Evolutionary conservation across 2,329 filamentous ascomycete species (phyloP), one percentile per base, ranked within the genome.

Genomic region (Colletotrichum sp.): DNA sequence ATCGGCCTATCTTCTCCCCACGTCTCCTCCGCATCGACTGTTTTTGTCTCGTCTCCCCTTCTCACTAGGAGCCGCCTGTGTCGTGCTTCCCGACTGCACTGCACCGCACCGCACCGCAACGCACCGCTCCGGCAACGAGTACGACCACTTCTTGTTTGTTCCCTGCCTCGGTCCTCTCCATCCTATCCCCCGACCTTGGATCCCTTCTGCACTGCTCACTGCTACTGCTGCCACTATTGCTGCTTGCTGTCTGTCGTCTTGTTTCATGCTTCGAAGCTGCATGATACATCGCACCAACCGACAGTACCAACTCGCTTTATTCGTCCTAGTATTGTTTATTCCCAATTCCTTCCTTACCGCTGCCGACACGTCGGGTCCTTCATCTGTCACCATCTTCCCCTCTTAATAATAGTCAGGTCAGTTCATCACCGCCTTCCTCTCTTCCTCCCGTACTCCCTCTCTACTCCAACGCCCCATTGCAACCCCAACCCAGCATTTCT

Each of bases 391-490:
- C 48, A 61, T 48, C 19, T n/a, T 65, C 71, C 71, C 66, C 74
- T 76, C 71, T 74, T 74, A 61, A 63, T 75, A 73, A 64, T 73
- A 77, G 70, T 71, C 79, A 81, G 80, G 78, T 80, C 71, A 78
- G 78, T 78, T 72, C 57, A 72, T 74, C 72, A 67, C 65, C 70
- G 34, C 57, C 68, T 75, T 69, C 77, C 70, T 71, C 63, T 65
- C 77, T 78, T 70, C 77, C 34, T 76, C 71, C 70, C 74, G 63
- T 66, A 76, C 75, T 77, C 73, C 79, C 76, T 72, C 77, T 77
- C 74, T 75, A 70, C 68, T 77, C 70, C 74, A 78, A 74, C 74
- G 36, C 72, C 80, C 78, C 59, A 71, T 60, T 65, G 27, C 66
- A 65, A 65, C 63, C 15, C 74, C 76, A 72, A 74, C 44, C 74